Conservation (phyloP, 306 rosid genomes). For the Phaseolus lunatus region DNA sequence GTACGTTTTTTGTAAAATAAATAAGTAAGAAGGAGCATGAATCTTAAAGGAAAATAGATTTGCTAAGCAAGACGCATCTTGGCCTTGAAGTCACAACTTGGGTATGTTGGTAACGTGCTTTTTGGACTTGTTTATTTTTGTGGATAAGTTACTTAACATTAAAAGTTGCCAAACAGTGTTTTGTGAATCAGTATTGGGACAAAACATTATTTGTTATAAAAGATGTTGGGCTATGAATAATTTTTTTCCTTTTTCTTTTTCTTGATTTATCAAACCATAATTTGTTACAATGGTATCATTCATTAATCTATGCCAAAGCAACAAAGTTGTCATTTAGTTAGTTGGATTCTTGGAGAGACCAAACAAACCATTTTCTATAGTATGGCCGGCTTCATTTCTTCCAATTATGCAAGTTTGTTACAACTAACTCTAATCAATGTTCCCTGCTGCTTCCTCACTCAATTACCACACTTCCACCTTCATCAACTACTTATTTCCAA, state of each 20-base stretch:
- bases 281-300: constrained; percentile 17
- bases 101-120: background rate
- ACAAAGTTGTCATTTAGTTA: constrained; percentile 37
- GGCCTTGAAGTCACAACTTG: constrained; percentile 13
- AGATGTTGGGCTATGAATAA: background rate
- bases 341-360: constrained; percentile 36
- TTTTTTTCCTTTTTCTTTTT: background rate
- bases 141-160: background rate
- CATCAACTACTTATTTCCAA: background rate
- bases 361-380: constrained; percentile 18
- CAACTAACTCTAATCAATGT: constrained; percentile 44
- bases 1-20: no score
- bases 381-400: constrained; percentile 40
- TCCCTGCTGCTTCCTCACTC: constrained; percentile 30
- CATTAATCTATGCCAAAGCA: constrained; percentile 36
- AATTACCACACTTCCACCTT: constrained; percentile 6
- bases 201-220: background rate
- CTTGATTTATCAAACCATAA: background rate
- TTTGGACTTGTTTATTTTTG: background rate
- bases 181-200: background rate
- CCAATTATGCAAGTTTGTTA: constrained; percentile 52
- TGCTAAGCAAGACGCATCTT: background rate
- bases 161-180: background rate
- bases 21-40: background rate
- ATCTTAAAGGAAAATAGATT: constrained; percentile 8